Conservation (phyloP, 1,284 basidiomycete species). For the Melampsora americana region DNA sequence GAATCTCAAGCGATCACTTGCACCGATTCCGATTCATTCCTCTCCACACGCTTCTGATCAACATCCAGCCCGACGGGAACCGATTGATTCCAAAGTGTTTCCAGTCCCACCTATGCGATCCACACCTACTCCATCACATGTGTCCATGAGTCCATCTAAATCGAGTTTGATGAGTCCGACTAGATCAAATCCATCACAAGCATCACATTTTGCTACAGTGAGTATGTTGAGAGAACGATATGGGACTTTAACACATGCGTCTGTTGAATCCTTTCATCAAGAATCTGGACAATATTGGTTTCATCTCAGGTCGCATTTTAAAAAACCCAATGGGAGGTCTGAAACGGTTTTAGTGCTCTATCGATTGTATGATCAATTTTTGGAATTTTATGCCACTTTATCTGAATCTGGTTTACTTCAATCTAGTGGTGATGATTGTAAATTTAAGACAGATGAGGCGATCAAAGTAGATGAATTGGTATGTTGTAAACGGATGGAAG, state of each 20-base stretch:
- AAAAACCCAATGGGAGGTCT: conserved; percentile 64
- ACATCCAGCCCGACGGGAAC: conserved; percentile 48
- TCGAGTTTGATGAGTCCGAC: no score
- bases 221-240: conserved; percentile 31
- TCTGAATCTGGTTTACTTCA: conserved; percentile 54
- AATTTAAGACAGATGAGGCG: conserved; percentile 57
- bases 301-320: conserved; percentile 77
- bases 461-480: conserved; percentile 77
- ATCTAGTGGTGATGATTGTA: conserved; percentile 76
- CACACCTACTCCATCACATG: conserved; percentile 49
- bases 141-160: conserved; percentile 48
- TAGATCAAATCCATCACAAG: background rate
- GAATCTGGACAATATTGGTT: conserved; percentile 98
- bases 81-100: conserved; percentile 28
- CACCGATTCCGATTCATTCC: background rate
- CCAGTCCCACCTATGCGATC: conserved; percentile 50
- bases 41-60: conserved; percentile 48
- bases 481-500: conserved; percentile 73
- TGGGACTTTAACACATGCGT: conserved; percentile 57
- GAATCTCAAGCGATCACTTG: background rate
- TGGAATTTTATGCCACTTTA: conserved; percentile 89
- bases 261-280: conserved; percentile 91
- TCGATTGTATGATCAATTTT: conserved; percentile 96
- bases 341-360: conserved; percentile 79
- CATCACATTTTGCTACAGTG: conserved; percentile 54